These are phyloP conservation scores for Fallopia convolvulus DNA, from an alignment of 148 eudicot genomes.

Conservation along the genomic window DNA sequence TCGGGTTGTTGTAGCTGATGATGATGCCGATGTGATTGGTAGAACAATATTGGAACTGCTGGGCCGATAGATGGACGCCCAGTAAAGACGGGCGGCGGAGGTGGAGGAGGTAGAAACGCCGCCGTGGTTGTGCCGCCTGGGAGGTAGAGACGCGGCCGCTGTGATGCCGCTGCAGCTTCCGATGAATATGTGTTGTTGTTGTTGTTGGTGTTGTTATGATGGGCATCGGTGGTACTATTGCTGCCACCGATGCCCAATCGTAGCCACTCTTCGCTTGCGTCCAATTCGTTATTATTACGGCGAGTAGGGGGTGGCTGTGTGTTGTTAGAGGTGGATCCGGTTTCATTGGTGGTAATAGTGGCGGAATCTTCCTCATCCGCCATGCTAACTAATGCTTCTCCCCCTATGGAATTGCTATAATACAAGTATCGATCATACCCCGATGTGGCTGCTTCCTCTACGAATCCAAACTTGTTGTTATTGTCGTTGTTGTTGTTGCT, in stretches of 20 bases:
- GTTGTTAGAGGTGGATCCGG: not conserved
- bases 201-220: not conserved
- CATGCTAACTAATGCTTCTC: not conserved
- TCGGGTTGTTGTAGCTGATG: not conserved
- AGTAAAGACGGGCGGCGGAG: not conserved
- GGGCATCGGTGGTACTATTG: not conserved
- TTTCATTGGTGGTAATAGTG: not conserved
- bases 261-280: not conserved
- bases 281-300: not conserved
- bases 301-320: too few species aligned
- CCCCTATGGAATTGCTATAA: not conserved
- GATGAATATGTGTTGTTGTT: too few species aligned
- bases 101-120: not conserved
- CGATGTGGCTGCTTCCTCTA: not conserved
- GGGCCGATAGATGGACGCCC: not conserved
- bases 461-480: not conserved
- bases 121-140: not conserved
- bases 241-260: slow-evolving; percentile 2
- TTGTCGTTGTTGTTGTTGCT: not conserved
- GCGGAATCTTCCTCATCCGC: slow-evolving; percentile 7
- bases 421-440: not conserved
- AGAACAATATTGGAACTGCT: not conserved
- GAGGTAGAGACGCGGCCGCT: not conserved
- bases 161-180: not conserved
- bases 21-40: not conserved